phyloP scores from a whole-genome alignment of 2,329 filamentous ascomycete species.

The Blastomyces parvus region DNA sequence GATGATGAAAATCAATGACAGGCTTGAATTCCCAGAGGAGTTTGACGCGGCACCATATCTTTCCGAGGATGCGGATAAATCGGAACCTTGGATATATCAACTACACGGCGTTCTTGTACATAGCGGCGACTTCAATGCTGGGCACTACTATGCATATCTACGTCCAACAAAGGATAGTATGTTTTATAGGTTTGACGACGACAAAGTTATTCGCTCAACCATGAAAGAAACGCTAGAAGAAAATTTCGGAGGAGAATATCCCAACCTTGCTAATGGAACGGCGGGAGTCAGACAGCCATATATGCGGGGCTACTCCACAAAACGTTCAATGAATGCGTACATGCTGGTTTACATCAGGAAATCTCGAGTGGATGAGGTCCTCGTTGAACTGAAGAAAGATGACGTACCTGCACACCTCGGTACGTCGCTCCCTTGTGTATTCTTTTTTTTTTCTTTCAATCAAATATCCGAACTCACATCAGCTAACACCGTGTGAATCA shows the following conservation, averaged over 20 bases:
- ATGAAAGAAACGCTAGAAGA: constrained; percentile 88
- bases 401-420: constrained; percentile 76
- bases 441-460: neutral
- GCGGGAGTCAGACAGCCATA: constrained; percentile 53
- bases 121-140: constrained; percentile 91
- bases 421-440: constrained; percentile 33
- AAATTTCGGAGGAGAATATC: constrained; percentile 87
- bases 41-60: constrained; percentile 69
- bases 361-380: constrained; percentile 69
- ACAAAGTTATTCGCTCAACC: constrained; percentile 90
- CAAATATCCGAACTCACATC: constrained; percentile 8
- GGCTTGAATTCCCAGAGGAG: constrained; percentile 42
- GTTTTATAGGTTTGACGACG: constrained; percentile 97
- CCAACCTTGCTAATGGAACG: constrained; percentile 47
- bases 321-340: constrained; percentile 78
- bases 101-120: constrained; percentile 93
- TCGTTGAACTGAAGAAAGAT: constrained; percentile 63
- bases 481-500: constrained; percentile 18
- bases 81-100: constrained; percentile 84
- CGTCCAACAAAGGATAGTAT: constrained; percentile 87
- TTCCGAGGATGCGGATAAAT: constrained; percentile 73
- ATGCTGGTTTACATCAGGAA: constrained; percentile 98
- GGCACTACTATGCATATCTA: constrained; percentile 95
- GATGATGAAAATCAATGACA: constrained; percentile 83
- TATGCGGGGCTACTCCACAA: constrained; percentile 53